A percentile compares a stretch with the other conserved stretches of the same genome.
These are phyloP conservation scores for Ambrosia hybrid DNA, from an alignment of 140 eudicot species.

Conservation along the genomic window DNA sequence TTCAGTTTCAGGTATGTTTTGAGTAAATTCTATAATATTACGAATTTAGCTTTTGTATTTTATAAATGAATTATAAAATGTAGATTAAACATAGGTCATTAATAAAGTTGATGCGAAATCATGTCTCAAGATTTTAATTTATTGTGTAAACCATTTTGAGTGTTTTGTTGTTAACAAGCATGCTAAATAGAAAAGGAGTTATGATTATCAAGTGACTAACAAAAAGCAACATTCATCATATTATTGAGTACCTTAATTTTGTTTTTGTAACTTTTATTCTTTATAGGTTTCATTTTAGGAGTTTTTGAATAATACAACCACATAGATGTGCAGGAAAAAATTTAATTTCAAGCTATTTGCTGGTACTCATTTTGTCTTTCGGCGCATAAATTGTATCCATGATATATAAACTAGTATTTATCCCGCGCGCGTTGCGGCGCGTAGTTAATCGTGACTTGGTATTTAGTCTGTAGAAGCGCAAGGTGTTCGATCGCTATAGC, in stretches of 20 bases:
- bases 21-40: not conserved
- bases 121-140: slow-evolving; percentile 12
- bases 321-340: not conserved
- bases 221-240: slow-evolving; percentile 33
- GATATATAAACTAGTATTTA: no score
- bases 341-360: not conserved
- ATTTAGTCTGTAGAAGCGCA: no score
- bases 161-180: slow-evolving; percentile 35
- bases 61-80: slow-evolving; percentile 5
- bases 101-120: slow-evolving; percentile 29
- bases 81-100: slow-evolving; percentile 11
- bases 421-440: no score
- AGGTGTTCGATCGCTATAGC: no score
- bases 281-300: slow-evolving; percentile 19
- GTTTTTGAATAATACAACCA: slow-evolving; percentile 6
- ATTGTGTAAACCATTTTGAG: slow-evolving; percentile 21
- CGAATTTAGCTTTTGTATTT: not conserved
- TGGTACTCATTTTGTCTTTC: slow-evolving; percentile 21
- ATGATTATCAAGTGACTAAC: slow-evolving; percentile 35
- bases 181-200: slow-evolving; percentile 30
- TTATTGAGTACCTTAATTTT: slow-evolving; percentile 22
- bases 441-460: no score
- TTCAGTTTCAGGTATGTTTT: not conserved
- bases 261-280: slow-evolving; percentile 13
- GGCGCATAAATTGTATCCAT: slow-evolving; percentile 18